Evolutionary conservation across 306 rosid genomes (phyloP).

Genomic region (Senna siamea): DNA sequence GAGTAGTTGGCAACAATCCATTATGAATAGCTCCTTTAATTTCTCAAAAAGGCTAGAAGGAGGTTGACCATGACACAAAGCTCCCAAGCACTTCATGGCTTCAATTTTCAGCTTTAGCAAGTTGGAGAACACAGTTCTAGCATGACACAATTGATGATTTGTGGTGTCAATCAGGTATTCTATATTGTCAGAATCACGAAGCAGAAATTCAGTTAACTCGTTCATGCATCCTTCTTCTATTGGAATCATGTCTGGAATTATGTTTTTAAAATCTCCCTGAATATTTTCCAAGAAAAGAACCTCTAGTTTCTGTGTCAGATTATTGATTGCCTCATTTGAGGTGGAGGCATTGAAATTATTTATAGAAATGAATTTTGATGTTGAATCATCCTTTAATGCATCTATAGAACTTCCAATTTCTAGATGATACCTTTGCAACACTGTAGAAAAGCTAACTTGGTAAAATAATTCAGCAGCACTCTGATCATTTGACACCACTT

Average conservation of each 20-base stretch:
- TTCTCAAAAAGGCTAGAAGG: not conserved
- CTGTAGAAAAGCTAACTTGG: not conserved
- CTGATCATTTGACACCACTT: not conserved
- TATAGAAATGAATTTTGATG: not conserved
- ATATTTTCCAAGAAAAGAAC: not conserved
- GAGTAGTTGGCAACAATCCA: not conserved
- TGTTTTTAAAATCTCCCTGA: not conserved
- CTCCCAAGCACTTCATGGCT: not conserved
- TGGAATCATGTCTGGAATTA: constrained; percentile 1
- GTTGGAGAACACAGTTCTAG: not conserved
- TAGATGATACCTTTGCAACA: not conserved
- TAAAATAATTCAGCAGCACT: not conserved
- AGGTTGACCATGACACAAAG: not conserved
- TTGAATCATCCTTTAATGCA: not conserved
- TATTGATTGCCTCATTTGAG: not conserved
- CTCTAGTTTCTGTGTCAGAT: not conserved
- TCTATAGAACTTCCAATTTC: not conserved
- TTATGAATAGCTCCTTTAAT: not conserved
- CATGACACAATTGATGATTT: not conserved
- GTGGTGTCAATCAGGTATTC: not conserved
- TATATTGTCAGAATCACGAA: not conserved
- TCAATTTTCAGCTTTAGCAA: not conserved
- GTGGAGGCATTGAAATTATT: not conserved
- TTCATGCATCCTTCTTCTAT: not conserved
- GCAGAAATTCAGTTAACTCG: not conserved